Evolutionary conservation across 176 grass and related monocot species (phyloP).

Genomic region (Chloris gayana): DNA sequence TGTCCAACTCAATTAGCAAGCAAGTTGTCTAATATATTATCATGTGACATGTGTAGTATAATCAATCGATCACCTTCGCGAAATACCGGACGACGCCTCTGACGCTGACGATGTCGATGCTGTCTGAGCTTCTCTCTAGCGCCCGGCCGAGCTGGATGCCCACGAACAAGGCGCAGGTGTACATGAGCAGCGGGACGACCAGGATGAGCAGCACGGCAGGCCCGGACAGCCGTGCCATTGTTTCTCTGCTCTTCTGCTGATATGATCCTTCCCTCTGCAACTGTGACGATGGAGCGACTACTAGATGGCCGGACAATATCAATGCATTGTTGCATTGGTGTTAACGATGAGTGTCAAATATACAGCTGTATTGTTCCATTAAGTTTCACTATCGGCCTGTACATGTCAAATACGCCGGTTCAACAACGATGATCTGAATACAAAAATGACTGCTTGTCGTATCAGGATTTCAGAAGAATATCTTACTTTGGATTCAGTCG

Average conservation of each 20-base stretch:
- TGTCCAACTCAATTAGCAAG: too few relatives aligned
- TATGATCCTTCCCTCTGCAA: too few relatives aligned
- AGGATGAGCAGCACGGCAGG: constrained; percentile 29
- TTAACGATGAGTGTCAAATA: background rate
- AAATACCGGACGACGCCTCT: background rate
- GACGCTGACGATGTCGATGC: background rate
- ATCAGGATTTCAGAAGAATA: too few relatives aligned
- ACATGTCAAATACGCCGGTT: background rate
- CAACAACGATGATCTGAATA: background rate
- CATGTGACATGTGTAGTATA: too few relatives aligned
- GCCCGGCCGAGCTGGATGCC: constrained; percentile 24
- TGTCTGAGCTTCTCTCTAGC: background rate
- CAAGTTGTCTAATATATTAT: too few relatives aligned
- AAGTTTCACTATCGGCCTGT: too few relatives aligned
- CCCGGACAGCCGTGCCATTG: background rate
- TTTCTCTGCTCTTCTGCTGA: too few relatives aligned
- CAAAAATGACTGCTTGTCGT: too few relatives aligned
- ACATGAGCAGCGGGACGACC: constrained; percentile 1
- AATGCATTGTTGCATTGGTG: background rate
- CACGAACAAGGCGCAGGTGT: constrained; percentile 28
- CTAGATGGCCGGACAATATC: too few relatives aligned
- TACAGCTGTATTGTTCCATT: background rate
- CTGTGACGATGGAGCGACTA: too few relatives aligned
- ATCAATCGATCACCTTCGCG: constrained; percentile 9
- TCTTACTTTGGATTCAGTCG: background rate